Conservation (phyloP, 1,284 basidiomycete genomes). For the Sporisorium iseilematis-ciliati region DNA sequence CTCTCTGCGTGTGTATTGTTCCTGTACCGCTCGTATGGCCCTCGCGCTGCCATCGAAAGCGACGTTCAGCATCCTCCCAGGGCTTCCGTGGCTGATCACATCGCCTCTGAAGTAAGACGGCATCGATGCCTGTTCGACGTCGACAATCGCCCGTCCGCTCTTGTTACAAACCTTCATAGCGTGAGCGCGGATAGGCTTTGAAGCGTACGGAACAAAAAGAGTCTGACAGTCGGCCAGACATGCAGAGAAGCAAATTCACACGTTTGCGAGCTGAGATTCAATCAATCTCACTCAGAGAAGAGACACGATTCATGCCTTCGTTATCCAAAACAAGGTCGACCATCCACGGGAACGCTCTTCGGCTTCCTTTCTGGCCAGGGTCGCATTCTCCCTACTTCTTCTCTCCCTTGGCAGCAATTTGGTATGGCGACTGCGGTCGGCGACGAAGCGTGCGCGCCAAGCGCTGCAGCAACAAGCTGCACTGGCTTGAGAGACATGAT, state of each 20-base stretch:
- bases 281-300: conserved; percentile 1
- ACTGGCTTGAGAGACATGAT: background rate
- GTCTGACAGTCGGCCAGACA: background rate
- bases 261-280: conserved; percentile 6
- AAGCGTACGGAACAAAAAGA: too few species aligned
- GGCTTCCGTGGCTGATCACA: too few species aligned
- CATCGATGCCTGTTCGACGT: too few species aligned
- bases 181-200: too few species aligned
- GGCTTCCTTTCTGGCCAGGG: background rate
- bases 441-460: background rate
- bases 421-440: conserved; percentile 7
- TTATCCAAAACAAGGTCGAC: background rate
- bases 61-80: background rate
- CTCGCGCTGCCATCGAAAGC: background rate
- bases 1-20: background rate
- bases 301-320: background rate
- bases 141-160: too few species aligned
- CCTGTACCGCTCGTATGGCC: conserved; percentile 1
- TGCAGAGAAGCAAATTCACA: background rate
- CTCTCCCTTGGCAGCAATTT: background rate
- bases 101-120: too few species aligned
- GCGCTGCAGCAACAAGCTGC: background rate
- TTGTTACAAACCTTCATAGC: too few species aligned
- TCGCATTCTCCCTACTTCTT: background rate
- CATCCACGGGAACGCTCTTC: conserved; percentile 15